These are phyloP conservation scores for Fusarium denticulatum DNA, from an alignment of 2,329 filamentous ascomycete genomes.

Conservation along the genomic window DNA sequence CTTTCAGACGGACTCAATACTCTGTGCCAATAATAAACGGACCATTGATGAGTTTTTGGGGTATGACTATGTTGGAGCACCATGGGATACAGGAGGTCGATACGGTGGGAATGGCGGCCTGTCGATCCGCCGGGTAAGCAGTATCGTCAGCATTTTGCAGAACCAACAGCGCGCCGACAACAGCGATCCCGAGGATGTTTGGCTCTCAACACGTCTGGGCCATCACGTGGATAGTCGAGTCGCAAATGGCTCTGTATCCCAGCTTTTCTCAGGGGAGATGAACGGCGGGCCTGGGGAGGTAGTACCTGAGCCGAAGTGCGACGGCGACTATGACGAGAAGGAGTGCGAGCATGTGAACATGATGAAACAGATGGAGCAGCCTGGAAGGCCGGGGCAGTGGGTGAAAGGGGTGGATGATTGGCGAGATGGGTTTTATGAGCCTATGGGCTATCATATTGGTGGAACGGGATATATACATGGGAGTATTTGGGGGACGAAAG, in stretches of 20 bases:
- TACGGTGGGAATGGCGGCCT: background rate
- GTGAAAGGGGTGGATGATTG: background rate
- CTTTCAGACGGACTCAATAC: background rate
- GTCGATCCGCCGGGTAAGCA: background rate
- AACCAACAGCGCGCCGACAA: background rate
- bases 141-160: background rate
- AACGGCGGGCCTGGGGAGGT: background rate
- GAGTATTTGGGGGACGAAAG: background rate
- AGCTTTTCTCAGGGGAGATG: background rate
- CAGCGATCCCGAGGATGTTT: background rate
- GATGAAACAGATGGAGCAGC: background rate
- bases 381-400: background rate
- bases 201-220: background rate
- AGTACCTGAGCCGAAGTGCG: fast-evolving
- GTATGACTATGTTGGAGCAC: background rate
- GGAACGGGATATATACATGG: background rate
- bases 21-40: background rate
- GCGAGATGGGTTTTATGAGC: background rate
- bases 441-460: background rate
- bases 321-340: background rate
- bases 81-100: background rate
- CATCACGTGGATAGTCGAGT: background rate
- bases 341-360: background rate
- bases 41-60: background rate
- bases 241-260: background rate